Evolutionary conservation across 768 basidiomycete species (phyloP).

Genomic region (Rhodotorula babjevae): DNA sequence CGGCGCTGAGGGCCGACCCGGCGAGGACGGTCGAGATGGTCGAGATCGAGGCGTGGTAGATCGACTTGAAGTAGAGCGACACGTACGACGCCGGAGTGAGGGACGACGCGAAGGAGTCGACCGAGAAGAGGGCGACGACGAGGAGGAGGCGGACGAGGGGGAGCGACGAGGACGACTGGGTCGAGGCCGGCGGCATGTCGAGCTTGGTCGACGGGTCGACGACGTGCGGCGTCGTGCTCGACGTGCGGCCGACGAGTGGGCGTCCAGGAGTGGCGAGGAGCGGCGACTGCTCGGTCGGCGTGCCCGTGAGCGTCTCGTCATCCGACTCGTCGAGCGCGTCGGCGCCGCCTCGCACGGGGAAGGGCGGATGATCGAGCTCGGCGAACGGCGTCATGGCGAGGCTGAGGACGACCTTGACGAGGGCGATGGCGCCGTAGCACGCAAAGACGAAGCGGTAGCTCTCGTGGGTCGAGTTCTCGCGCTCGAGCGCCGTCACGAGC

Average conservation of each 20-base stretch:
- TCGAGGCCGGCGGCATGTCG: neutral
- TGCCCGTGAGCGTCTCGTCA: neutral
- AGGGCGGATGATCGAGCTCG: slow-evolving; percentile 9
- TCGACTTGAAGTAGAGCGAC: slow-evolving; percentile 7
- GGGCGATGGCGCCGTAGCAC: slow-evolving; percentile 4
- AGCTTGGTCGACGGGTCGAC: neutral
- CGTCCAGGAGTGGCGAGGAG: neutral
- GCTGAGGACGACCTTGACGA: slow-evolving; percentile 15
- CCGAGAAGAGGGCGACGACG: slow-evolving; percentile 17
- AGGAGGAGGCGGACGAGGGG: slow-evolving; percentile 17
- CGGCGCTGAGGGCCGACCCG: slow-evolving; percentile 13
- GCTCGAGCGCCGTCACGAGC: neutral
- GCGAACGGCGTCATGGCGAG: neutral
- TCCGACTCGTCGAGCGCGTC: neutral
- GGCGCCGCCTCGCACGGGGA: neutral
- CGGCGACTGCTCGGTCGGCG: slow-evolving; percentile 2
- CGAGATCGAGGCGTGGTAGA: neutral
- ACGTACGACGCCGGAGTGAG: slow-evolving; percentile 30
- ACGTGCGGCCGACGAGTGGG: neutral
- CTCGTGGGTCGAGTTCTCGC: neutral
- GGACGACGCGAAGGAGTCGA: slow-evolving; percentile 31
- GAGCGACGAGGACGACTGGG: neutral
- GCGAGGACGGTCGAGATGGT: slow-evolving; percentile 20
- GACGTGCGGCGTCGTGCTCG: neutral
- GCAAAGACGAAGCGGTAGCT: slow-evolving; percentile 19